Conservation (phyloP, 1,139 yeast species). For the Saccharomyces hybrid region DNA sequence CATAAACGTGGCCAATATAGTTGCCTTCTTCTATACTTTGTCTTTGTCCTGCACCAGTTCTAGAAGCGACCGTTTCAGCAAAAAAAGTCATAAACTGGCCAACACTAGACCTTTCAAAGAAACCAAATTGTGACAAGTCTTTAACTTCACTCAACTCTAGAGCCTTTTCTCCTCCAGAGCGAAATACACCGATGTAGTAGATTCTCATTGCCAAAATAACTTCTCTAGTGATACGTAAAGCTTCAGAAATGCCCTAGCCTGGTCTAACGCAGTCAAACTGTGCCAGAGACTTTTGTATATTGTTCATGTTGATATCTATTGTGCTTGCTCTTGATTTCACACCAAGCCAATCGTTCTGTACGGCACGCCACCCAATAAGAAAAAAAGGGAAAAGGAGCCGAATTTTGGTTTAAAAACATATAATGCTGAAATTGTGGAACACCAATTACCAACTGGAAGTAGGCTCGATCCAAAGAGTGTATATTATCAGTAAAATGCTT, state of each 20-base stretch:
- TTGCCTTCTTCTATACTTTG: constrained; percentile 88
- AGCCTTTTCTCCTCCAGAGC: constrained; percentile 49
- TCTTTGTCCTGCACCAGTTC: constrained; percentile 85
- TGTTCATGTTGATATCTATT: neutral
- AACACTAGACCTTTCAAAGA: constrained; percentile 70
- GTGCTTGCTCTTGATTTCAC: neutral
- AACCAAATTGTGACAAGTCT: constrained; percentile 79
- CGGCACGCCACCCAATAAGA: neutral
- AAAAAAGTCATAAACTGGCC: constrained; percentile 93
- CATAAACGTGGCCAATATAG: constrained; percentile 87
- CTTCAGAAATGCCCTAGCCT: neutral
- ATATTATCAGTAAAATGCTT: neutral
- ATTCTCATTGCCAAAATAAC: constrained; percentile 56
- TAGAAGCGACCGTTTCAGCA: constrained; percentile 79
- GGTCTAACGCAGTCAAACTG: neutral
- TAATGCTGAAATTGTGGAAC: neutral
- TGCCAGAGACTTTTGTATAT: neutral
- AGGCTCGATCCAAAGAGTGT: neutral
- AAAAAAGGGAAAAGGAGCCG: neutral
- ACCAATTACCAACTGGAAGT: neutral
- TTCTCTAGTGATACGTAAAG: neutral
- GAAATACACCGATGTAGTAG: constrained; percentile 79
- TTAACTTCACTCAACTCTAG: constrained; percentile 72
- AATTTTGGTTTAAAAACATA: neutral
- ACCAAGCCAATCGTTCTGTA: neutral